A percentile compares a stretch with the other conserved stretches of the same genome.
phyloP scores from a whole-genome alignment of 495 filamentous ascomycete species.

The Neurospora sp. region DNA sequence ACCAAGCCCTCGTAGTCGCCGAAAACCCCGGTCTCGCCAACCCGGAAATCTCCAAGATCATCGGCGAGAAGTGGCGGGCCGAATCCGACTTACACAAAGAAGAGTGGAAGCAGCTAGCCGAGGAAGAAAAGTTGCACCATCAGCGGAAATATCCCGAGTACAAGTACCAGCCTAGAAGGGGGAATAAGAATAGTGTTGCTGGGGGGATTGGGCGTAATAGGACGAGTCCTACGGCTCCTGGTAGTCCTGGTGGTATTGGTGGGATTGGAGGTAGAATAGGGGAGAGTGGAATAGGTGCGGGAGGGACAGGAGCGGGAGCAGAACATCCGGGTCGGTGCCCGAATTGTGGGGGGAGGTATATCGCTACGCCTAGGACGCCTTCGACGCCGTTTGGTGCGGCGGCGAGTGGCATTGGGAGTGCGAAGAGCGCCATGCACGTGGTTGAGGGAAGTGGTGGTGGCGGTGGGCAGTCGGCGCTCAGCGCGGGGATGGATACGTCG shows the following conservation, averaged over 20 bases:
- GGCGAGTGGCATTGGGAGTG: neutral
- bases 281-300: neutral
- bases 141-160: slow-evolving; percentile 88
- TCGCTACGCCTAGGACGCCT: slow-evolving; percentile 46
- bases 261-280: neutral
- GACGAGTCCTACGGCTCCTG: neutral
- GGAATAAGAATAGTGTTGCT: slow-evolving; percentile 33
- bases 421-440: neutral
- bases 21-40: slow-evolving; percentile 86
- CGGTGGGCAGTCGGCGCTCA: neutral
- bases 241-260: neutral
- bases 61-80: slow-evolving; percentile 83
- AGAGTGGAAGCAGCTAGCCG: slow-evolving; percentile 82
- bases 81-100: slow-evolving; percentile 66
- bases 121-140: slow-evolving; percentile 90
- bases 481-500: neutral
- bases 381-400: slow-evolving; percentile 40
- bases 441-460: neutral
- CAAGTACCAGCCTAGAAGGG: slow-evolving; percentile 82
- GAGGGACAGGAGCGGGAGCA: slow-evolving; percentile 9
- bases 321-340: slow-evolving; percentile 45
- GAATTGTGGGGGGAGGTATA: slow-evolving; percentile 54
- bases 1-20: slow-evolving; percentile 71
- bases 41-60: slow-evolving; percentile 96
- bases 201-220: neutral